A percentile compares a stretch with the other conserved stretches of the same genome.
These are phyloP conservation scores for Clitocybe nebularis DNA, from an alignment of 1,284 basidiomycete genomes.

Conservation along the genomic window DNA sequence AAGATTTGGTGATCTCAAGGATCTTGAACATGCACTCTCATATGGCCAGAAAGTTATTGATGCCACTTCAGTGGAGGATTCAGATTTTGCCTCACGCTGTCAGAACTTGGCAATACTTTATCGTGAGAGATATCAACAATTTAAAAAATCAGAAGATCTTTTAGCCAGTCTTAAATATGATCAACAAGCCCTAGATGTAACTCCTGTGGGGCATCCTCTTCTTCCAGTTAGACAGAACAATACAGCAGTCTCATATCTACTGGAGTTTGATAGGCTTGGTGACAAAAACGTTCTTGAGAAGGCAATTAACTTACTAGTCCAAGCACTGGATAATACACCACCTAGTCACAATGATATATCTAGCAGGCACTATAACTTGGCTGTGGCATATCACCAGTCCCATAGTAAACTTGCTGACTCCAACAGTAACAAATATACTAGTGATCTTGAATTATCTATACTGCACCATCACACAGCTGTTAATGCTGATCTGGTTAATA, in stretches of 20 bases:
- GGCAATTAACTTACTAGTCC: too few relatives aligned
- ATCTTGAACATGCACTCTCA: neutral
- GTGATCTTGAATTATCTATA: too few relatives aligned
- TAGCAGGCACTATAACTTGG: neutral
- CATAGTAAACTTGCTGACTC: too few relatives aligned
- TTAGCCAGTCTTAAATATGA: neutral
- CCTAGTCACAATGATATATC: neutral
- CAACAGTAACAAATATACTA: too few relatives aligned
- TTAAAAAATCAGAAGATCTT: neutral
- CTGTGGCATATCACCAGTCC: too few relatives aligned
- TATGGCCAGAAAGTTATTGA: neutral
- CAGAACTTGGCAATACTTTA: neutral
- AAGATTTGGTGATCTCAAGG: neutral
- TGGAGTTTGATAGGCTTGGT: too few relatives aligned
- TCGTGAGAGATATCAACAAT: neutral
- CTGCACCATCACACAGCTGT: too few relatives aligned
- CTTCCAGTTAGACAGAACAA: too few relatives aligned
- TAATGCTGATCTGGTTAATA: too few relatives aligned
- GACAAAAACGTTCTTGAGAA: too few relatives aligned
- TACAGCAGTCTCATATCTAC: too few relatives aligned
- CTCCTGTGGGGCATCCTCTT: neutral
- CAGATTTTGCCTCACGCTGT: too few relatives aligned
- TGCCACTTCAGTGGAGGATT: neutral
- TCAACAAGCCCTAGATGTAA: constrained; percentile 1
- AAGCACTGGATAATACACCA: neutral